These are phyloP conservation scores for Alisma plantagoaquatica DNA, from an alignment of 106 monocot species.

Conservation along the genomic window DNA sequence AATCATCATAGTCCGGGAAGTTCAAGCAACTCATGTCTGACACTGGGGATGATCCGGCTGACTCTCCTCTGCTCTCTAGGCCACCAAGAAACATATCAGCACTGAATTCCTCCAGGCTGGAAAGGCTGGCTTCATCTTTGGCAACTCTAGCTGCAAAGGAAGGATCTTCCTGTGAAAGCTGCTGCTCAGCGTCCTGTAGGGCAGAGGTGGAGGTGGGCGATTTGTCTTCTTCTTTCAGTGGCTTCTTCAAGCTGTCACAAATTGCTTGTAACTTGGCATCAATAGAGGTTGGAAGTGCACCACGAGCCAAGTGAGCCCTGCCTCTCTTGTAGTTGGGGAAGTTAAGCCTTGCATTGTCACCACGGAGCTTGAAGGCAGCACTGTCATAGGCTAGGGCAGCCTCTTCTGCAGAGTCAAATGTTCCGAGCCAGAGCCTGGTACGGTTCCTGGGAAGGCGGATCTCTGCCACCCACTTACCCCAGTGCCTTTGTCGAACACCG, in stretches of 20 bases:
- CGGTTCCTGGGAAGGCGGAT: constrained; percentile 65
- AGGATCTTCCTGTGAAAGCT: no score
- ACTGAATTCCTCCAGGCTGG: neutral
- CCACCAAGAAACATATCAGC: neutral
- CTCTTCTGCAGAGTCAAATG: constrained; percentile 85
- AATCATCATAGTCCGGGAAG: constrained; percentile 63
- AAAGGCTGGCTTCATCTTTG: neutral
- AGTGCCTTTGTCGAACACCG: constrained; percentile 61
- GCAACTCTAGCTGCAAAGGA: neutral
- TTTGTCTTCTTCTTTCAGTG: neutral
- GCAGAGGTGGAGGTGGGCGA: neutral
- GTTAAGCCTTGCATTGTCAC: constrained; percentile 74
- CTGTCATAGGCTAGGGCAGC: constrained; percentile 84
- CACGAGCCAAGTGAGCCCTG: constrained; percentile 7
- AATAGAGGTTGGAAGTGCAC: constrained; percentile 38
- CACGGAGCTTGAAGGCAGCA: constrained; percentile 75
- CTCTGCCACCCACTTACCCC: constrained; percentile 82
- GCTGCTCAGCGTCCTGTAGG: constrained; percentile 3
- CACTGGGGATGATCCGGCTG: constrained; percentile 13
- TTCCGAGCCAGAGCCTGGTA: constrained; percentile 62
- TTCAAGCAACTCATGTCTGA: constrained; percentile 49
- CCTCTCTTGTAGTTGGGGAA: constrained; percentile 38
- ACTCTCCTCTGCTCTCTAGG: constrained; percentile 9
- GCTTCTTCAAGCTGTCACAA: constrained; percentile 9
- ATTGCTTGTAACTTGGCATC: constrained; percentile 55